Conservation (phyloP, 208 protist species). For the Acanthamoeba healyi region DNA sequence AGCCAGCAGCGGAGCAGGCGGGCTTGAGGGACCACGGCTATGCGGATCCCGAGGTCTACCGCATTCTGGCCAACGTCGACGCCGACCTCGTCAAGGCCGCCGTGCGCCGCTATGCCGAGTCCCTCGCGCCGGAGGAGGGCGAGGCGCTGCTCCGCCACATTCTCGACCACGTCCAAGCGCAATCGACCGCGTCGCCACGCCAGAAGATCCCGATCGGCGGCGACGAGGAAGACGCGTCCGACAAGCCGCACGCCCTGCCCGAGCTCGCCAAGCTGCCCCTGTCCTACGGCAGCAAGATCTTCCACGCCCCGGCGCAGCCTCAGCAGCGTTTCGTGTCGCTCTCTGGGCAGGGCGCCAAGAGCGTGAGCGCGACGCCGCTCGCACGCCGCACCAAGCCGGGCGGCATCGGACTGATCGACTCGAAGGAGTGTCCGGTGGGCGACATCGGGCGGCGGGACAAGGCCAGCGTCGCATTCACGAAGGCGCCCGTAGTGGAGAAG, state of each 20-base stretch:
- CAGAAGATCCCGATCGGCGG: no score
- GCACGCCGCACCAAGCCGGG: neutral
- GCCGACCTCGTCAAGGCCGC: neutral
- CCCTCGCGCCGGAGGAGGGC: neutral
- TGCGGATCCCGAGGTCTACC: neutral
- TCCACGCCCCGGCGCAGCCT: no score
- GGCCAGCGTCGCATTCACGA: neutral
- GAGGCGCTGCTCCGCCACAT: neutral
- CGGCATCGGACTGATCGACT: neutral
- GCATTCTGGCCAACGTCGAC: neutral
- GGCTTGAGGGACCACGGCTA: neutral
- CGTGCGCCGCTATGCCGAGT: neutral
- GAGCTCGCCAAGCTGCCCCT: neutral
- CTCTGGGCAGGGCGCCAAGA: neutral
- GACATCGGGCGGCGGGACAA: slow-evolving; percentile 1
- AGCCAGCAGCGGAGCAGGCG: neutral
- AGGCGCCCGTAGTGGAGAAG: neutral
- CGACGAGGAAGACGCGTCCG: no score
- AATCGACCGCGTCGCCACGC: neutral
- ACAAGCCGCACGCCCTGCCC: no score
- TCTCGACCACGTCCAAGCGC: neutral
- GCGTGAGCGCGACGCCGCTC: neutral
- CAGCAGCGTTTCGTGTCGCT: neutral
- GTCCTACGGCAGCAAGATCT: neutral
- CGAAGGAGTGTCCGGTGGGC: neutral